Base-by-base conservation (phyloP, 768 basidiomycete species). In the Gymnopilus junonius region DNA sequence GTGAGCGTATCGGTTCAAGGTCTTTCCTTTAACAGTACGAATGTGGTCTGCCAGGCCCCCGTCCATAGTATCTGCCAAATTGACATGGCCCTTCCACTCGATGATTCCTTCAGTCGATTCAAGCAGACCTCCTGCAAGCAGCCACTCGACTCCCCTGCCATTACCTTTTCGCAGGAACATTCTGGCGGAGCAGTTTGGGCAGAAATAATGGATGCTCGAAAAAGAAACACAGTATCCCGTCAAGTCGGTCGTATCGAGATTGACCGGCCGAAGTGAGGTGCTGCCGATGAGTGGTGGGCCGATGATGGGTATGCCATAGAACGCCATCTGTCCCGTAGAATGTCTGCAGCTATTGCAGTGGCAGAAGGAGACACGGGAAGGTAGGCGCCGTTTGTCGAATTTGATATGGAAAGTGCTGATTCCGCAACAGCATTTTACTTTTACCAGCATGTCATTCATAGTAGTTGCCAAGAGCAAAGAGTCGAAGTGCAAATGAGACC, bases 281-380 rank as follows among this genome's bases (percentile, higher is more conserved):
- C 42, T 46, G 34, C 61, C 65, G 32, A 39, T 59, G 4, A 72
- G 43, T 4, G 71, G 72, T 10, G 57, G 63, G 17, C 71, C 73
- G 25, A 66, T 39, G 35, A 74, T 69, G 20, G 67, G 60, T 4
- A 73, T 58, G 11, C 66, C 57, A 39, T 68, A 64, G 43, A 68
- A 65, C 10, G 69, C 71, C 67, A 74, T 69, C 54, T 75, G 70
- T 1, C 75, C 75, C 2, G 69, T 69, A 20, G 64, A 63, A 62
- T 76, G 75, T 8, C 75, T 64, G 58, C 75, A 76, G 2, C 62
- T 67, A 39, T 69, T 68, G 67, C 75, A 76, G 58, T 76, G 74
- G 61, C 75, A 76, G 31, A 72, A 56, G n/a, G 66, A 61, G 55
- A 40, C 45, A 61, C 15, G 63, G 58, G 37, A 69, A 59, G 23